Conservation (phyloP, 257 asterid species). For the Nicotiana paniculata region DNA sequence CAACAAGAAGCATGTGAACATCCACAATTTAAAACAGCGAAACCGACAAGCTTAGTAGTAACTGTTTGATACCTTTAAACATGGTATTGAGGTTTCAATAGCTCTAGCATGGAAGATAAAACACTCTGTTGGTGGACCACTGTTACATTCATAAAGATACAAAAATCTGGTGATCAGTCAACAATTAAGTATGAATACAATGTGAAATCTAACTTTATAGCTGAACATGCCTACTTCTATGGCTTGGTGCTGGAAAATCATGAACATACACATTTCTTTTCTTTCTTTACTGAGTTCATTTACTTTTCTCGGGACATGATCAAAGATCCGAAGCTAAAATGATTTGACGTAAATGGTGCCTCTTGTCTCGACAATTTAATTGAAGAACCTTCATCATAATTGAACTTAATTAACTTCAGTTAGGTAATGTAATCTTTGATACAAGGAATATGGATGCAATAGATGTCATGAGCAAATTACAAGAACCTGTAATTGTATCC, state of each 20-base stretch:
- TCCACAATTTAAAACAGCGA: background rate
- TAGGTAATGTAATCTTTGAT: background rate
- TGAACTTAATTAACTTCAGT: background rate
- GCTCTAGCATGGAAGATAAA: conserved; percentile 91
- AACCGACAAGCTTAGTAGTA: background rate
- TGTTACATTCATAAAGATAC: conserved; percentile 29
- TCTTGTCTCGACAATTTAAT: background rate
- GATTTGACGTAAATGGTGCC: background rate
- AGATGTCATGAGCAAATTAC: background rate
- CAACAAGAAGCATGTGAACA: background rate
- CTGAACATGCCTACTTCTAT: background rate
- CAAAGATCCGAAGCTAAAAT: background rate
- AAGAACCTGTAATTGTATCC: background rate
- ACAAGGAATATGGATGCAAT: background rate
- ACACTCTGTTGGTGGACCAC: conserved; percentile 98
- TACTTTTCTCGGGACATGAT: background rate
- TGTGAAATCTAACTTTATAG: background rate
- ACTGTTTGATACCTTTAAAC: conserved; percentile 41
- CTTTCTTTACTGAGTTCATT: background rate
- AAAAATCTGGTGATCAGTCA: background rate
- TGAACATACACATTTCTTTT: background rate
- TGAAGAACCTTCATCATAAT: background rate
- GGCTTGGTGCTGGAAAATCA: background rate
- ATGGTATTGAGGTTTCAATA: conserved; percentile 57
- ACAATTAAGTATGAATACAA: background rate